Conservation (phyloP, 148 eudicot species). For the Vaccinium corymbosum region DNA sequence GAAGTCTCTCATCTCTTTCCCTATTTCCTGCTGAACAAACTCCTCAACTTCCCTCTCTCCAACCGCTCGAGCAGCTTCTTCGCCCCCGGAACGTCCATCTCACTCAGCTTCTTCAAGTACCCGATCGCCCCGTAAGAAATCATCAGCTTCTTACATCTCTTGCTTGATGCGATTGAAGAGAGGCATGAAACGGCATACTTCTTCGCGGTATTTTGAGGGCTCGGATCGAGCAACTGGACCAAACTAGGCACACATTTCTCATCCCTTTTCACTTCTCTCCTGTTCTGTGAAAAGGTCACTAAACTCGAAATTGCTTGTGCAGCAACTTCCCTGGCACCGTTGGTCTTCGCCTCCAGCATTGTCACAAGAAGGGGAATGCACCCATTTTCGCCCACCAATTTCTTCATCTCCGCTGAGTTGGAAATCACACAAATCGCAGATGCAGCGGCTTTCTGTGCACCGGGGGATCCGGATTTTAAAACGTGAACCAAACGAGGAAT, state of each 20-base stretch:
- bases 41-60: conserved; percentile 68
- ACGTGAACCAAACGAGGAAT: conserved; percentile 72
- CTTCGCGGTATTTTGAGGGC: conserved; percentile 71
- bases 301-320: conserved; percentile 75
- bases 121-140: conserved; percentile 92
- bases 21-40: conserved; percentile 64
- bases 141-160: conserved; percentile 88
- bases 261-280: conserved; percentile 70
- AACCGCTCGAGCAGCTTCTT: conserved; percentile 79
- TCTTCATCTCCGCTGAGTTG: conserved; percentile 49
- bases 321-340: conserved; percentile 63
- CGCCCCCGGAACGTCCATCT: conserved; percentile 81
- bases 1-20: background rate
- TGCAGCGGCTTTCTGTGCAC: conserved; percentile 69
- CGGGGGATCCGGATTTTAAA: conserved; percentile 61
- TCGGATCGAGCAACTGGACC: conserved; percentile 82
- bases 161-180: conserved; percentile 56
- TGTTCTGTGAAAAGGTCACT: conserved; percentile 43
- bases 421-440: conserved; percentile 58
- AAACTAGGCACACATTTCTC: conserved; percentile 81
- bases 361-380: conserved; percentile 61
- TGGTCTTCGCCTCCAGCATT: conserved; percentile 77
- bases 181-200: conserved; percentile 75
- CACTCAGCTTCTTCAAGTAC: conserved; percentile 76
- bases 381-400: conserved; percentile 59